Conservation (phyloP, 2,329 filamentous ascomycete genomes). For the Aspergillus fischeri region DNA sequence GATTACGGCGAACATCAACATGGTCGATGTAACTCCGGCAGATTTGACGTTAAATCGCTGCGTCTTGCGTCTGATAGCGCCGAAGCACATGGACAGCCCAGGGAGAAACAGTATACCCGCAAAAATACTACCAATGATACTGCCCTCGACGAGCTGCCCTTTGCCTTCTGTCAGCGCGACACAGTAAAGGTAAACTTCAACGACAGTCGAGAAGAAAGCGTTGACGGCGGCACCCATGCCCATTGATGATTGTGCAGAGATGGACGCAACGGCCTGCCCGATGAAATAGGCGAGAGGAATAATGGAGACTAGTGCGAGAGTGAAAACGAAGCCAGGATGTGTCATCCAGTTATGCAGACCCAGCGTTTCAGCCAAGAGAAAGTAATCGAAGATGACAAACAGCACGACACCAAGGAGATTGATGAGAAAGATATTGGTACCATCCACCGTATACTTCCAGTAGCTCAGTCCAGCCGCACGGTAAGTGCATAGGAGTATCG, state of each 20-base stretch:
- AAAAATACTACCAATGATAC: conserved; percentile 96
- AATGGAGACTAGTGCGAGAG: conserved; percentile 79
- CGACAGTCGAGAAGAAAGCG: conserved; percentile 94
- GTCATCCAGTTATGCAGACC: conserved; percentile 71
- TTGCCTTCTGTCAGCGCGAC: conserved; percentile 91
- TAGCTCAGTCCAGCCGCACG: conserved; percentile 90
- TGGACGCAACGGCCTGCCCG: conserved; percentile 94
- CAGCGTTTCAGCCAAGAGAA: conserved; percentile 66
- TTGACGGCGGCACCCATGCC: conserved; percentile 95
- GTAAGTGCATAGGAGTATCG: conserved; percentile 93
- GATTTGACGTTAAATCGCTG: conserved; percentile 97
- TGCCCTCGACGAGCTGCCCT: conserved; percentile 87
- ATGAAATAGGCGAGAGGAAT: conserved; percentile 98
- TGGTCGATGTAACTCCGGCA: conserved; percentile 93
- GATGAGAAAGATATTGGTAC: conserved; percentile 98
- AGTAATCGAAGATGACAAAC: conserved; percentile 93
- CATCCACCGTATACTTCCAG: conserved; percentile 99
- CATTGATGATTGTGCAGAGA: conserved; percentile 98
- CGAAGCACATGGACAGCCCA: conserved; percentile 97
- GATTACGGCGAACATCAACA: conserved; percentile 94
- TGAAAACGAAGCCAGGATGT: conserved; percentile 79
- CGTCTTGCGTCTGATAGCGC: conserved; percentile 94
- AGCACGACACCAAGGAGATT: conserved; percentile 91
- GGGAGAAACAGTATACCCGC: conserved; percentile 93
- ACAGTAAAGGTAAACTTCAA: conserved; percentile 97